Evolutionary conservation across 495 filamentous ascomycete species (phyloP).

Genomic region (Daldinia bambusicola): DNA sequence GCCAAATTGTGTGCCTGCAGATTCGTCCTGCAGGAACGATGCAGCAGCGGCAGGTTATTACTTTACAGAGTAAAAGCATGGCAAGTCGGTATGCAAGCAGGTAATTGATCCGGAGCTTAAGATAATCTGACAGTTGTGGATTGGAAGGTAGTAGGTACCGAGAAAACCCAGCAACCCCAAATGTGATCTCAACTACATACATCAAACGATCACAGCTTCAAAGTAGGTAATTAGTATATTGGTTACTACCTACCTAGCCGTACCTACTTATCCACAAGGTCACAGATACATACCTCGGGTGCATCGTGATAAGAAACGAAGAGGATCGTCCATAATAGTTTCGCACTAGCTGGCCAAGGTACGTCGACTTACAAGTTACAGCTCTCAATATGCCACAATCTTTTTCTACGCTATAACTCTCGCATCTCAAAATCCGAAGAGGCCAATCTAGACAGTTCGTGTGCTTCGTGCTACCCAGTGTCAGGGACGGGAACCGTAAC

Average conservation of each 20-base stretch:
- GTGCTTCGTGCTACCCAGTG: conserved; percentile 5
- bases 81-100: conserved; percentile 42
- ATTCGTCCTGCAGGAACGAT: conserved; percentile 51
- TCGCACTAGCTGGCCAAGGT: background rate
- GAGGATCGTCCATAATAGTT: background rate
- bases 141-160: conserved; percentile 14
- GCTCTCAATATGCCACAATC: background rate
- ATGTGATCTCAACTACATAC: conserved; percentile 17
- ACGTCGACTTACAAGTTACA: too few relatives aligned
- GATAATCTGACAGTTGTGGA: conserved; percentile 31
- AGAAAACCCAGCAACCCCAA: conserved; percentile 20
- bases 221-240: background rate
- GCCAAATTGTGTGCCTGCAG: conserved; percentile 48
- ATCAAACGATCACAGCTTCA: conserved; percentile 1
- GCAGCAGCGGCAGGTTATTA: conserved; percentile 42
- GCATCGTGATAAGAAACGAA: too few relatives aligned
- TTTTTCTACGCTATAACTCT: background rate
- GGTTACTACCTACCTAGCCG: conserved; percentile 9
- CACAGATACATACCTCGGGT: too few relatives aligned
- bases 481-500: conserved; percentile 14
- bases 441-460: background rate
- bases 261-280: too few relatives aligned
- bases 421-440: background rate
- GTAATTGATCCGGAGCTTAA: conserved; percentile 34
- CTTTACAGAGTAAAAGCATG: conserved; percentile 38